Evolutionary conservation across 106 monocot species (phyloP), one percentile per base, ranked within the genome.

Genomic region (Gastrodia elata): DNA sequence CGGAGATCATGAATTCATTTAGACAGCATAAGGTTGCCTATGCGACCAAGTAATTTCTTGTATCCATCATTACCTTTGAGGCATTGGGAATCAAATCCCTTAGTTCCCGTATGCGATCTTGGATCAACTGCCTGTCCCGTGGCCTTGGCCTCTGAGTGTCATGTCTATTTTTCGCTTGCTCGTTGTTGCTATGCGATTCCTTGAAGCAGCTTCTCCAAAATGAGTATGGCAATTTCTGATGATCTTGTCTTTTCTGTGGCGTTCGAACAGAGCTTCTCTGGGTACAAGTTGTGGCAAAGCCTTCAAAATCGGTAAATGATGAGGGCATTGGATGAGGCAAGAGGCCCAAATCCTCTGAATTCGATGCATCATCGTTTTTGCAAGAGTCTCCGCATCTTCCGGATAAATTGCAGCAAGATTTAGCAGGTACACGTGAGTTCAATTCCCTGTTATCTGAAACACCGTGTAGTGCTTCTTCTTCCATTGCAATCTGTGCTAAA

Each of bases 51-150:
- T 5, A 22, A 4, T 20, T 52, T 22, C 22, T 52, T 5, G 18
- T 52, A 52, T 3, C 6, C n/a, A 52, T 52, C 1, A 28, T 32
- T 30, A 89, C 95, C 86, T 89, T 90, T 80, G 85, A 78, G 71
- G 82, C 80, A 77, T 89, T 77, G 35, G 95, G 95, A 58, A 96
- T 82, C 72, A 96, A 83, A 43, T 92, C 92, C 3, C 94, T 77
- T 20, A 96, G 68, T 44, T 92, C 92, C 75, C 87, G 87, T 13
- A 96, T 77, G 32, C 95, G 87, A 68, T 96, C 91, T 76, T 96
- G 95, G 38, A 96, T 92, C 74, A 96, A 82, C 74, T 96, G 89
- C 46, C 95, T 82, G 72, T 97, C 96, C 38, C 96, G 86, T 36
- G 96, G 96, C 64, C 87, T 87, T 76, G 77, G 75, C 72, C 69